Evolutionary conservation across 768 basidiomycete genomes (phyloP), one percentile per base, ranked within the genome.

Genomic region (Tubosaeta sp.): DNA sequence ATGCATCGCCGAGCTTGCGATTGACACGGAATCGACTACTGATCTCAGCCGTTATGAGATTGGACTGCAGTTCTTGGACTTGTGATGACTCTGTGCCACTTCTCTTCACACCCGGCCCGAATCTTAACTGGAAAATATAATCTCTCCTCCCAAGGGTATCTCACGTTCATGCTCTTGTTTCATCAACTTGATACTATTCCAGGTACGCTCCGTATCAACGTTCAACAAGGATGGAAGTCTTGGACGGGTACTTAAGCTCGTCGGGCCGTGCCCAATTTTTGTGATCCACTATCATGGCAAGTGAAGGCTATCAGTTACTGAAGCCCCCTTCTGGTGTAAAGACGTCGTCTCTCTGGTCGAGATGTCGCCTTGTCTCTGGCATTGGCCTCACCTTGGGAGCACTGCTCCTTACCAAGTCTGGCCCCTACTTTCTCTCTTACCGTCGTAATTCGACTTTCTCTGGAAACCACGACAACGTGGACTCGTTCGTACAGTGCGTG

Each of bases 401-500:
- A 4, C 53, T 64, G 35, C 36, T 58, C 13, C 29, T 62, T 10
- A 32, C 57, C 30, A 58, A 47, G 19, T 36, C 43, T 18, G 14
- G 39, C 19, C 21, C 41, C 3, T 44, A 40, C 18, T 34, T 57
- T 42, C 36, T 50, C 46, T 50, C 50, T 31, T 21, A 19, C 34
- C 47, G 39, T 14, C 43, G 24, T 24, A 44, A 11, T 3, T 27
- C 30, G 13, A 4, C 46, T 1, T 19, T 51, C 13, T 22, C 14
- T 13, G 46, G 11, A 4, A 36, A 8, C 13, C 32, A 48, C 19
- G 48, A 52, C 25, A 13, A 39, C 40, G 30, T 25, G 5, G 57
- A 48, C 45, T 49, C 35, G 25, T 36, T 73, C 22, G 59, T 61
- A 40, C 70, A 71, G 44, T 80, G 78, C 48, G 54, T 59, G 2